Base-by-base conservation (phyloP, 345 rosid genomes). In the Eucalyptus tenuipes region DNA sequence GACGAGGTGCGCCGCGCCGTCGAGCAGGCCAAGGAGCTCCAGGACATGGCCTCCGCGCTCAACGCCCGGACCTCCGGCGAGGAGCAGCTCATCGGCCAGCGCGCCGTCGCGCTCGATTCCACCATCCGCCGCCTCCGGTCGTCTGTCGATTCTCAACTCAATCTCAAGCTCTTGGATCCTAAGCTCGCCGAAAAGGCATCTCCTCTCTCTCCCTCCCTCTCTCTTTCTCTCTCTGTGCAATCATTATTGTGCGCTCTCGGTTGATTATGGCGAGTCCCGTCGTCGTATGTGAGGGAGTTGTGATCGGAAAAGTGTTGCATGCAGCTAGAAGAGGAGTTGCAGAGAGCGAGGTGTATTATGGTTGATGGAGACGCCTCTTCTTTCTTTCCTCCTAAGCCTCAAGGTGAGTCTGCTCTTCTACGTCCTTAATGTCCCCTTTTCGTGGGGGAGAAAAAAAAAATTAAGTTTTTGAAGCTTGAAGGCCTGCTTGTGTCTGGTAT, bases 291-390 rank as follows among this genome's bases (percentile, higher is more conserved):
- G 57, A 80, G 59, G 44, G 59, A 59, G 47, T 75, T 6, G 7
- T 75, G 57, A 49, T 86, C 29, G 68, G 44, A 53, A 53, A 44
- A 24, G 47, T 49, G 29, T 49, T 55, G 55, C 61, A 17, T 75
- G 47, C 93, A 97, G 99, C 94, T 95, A 12, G 95, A 95, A n/a
- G 99, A 96, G 29, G 99, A 98, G 93, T 91, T 98, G 82, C 97
- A 94, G 90, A 94, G 93, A 90, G 98, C 99, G 66, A 90, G 92
- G 88, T 93, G 98, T 89, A 90, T 96, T 68, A 61, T 97, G 82
- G 90, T 88, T 68, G 99, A 98, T 90, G 99, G 99, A 87, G 99
- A 98, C 44, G 93, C 97, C 81, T 93, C 99, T 85, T 90, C 95
- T 84, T 97, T 98, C 90, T 97, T 97, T 59, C 98, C 99, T 79